Base-by-base conservation (phyloP, 2,329 filamentous ascomycete species). In the Aureobasidium sp. region DNA sequence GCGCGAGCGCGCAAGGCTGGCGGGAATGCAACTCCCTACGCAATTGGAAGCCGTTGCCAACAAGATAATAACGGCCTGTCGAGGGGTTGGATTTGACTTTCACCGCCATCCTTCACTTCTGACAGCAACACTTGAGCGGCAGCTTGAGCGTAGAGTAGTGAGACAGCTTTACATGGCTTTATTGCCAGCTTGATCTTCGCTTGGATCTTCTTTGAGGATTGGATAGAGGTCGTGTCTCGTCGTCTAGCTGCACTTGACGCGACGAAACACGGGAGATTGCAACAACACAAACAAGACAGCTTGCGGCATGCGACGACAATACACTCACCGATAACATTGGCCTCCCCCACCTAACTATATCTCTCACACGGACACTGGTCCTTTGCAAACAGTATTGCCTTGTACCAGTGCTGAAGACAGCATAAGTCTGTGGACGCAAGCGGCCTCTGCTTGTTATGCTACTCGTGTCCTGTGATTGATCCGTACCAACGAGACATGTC, bases 191-290 rank as follows among this genome's bases (percentile, higher is more conserved):
- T n/a, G n/a, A n/a, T n/a, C n/a, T n/a, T n/a, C n/a, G n/a, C n/a
- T n/a, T n/a, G 75, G 27, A 21, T 21, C 22, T 6, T 7, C 17
- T 2, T 6, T 8, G 21, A 5, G 17, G 12, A 8, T 14, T 27
- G n/a, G 17, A 14, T 14, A 17, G 19, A 17, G 16, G 7, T 5
- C 2, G 16, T 44, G 40, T 44, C 40, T 44, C 17, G 17, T 21
- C 2, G 11, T n/a, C 6, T 3, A 7, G 12, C n/a, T 29, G 27
- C 7, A n/a, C n/a, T 27, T 35, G 30, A 29, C 16, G 19, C 8
- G 27, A 45, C 25, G 29, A 37, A n/a, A 32, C 44, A 48, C 22
- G 45, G 45, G 45, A 49, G 24, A 37, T 49, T 49, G 24, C n/a
- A 38, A 19, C 22, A 37, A 19, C 22, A 37, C 34, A 38, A 49